Evolutionary conservation across 2,329 filamentous ascomycete species (phyloP).

Genomic region (Lithohypha guttulata): DNA sequence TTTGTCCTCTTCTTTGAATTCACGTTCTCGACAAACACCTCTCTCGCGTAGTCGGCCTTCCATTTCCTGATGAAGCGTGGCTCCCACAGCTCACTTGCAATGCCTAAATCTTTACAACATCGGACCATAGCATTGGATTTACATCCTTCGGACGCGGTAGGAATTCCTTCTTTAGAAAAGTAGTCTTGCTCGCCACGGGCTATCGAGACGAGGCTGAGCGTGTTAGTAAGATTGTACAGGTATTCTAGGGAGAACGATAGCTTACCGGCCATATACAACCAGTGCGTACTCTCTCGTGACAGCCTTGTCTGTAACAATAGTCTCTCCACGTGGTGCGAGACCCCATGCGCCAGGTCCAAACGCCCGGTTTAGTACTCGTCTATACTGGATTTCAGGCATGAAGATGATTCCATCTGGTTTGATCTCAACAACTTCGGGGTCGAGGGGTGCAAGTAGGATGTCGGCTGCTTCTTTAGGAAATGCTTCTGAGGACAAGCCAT

Average conservation of each 20-base stretch:
- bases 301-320: slow-evolving; percentile 68
- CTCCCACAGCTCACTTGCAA: slow-evolving; percentile 94
- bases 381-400: slow-evolving; percentile 95
- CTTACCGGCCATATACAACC: slow-evolving; percentile 74
- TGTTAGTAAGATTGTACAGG: slow-evolving; percentile 1
- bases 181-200: slow-evolving; percentile 92
- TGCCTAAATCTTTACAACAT: slow-evolving; percentile 94
- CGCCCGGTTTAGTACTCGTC: slow-evolving; percentile 74
- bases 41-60: slow-evolving; percentile 60
- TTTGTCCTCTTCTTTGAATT: slow-evolving; percentile 80
- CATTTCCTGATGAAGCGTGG: slow-evolving; percentile 79
- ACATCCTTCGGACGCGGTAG: slow-evolving; percentile 89
- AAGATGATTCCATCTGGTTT: slow-evolving; percentile 97
- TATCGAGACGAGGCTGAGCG: slow-evolving; percentile 68
- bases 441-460: slow-evolving; percentile 57
- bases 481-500: slow-evolving; percentile 60
- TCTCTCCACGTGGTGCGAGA: slow-evolving; percentile 74
- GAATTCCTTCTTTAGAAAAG: slow-evolving; percentile 79
- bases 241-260: not conserved
- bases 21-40: slow-evolving; percentile 83
- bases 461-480: slow-evolving; percentile 61
- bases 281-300: slow-evolving; percentile 89
- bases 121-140: slow-evolving; percentile 97
- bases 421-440: slow-evolving; percentile 74
- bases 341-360: slow-evolving; percentile 97